A percentile compares a stretch with the other conserved stretches of the same genome.
These are phyloP conservation scores for Erythrophleum ivorense DNA, from an alignment of 331 rosid genomes.

Conservation along the genomic window DNA sequence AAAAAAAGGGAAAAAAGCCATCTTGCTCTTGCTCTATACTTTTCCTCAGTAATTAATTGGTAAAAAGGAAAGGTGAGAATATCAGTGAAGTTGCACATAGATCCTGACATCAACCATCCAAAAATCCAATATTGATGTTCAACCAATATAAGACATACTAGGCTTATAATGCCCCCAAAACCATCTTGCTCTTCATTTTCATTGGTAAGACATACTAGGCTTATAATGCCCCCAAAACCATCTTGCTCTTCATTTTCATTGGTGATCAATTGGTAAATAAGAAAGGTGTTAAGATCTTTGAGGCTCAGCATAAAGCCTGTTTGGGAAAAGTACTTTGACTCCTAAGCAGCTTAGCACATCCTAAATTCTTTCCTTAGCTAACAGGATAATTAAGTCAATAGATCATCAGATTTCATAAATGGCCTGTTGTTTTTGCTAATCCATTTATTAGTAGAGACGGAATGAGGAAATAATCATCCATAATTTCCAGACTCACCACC, in stretches of 20 bases:
- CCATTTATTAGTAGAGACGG: neutral
- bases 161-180: neutral
- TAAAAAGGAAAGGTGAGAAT: neutral
- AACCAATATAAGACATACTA: neutral
- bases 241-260: too few species aligned
- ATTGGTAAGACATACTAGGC: too few species aligned
- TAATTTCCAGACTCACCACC: neutral
- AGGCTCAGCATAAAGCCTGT: neutral
- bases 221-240: too few species aligned
- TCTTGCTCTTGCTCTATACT: neutral
- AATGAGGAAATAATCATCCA: neutral
- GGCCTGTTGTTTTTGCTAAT: neutral
- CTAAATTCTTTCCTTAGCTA: slow-evolving; percentile 10
- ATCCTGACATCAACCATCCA: neutral
- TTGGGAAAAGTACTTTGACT: neutral
- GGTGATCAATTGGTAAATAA: too few species aligned
- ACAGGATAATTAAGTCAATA: neutral
- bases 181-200: neutral
- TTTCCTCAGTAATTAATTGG: neutral
- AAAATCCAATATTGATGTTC: neutral
- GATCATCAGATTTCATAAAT: neutral
- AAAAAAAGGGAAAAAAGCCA: neutral
- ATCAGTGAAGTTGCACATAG: neutral
- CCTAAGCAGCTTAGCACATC: neutral
- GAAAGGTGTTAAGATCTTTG: neutral